A percentile compares a stretch with the other conserved stretches of the same genome.
phyloP scores from a whole-genome alignment of 1,139 yeast genomes.

The Keqinozyma sinolaborantium region DNA sequence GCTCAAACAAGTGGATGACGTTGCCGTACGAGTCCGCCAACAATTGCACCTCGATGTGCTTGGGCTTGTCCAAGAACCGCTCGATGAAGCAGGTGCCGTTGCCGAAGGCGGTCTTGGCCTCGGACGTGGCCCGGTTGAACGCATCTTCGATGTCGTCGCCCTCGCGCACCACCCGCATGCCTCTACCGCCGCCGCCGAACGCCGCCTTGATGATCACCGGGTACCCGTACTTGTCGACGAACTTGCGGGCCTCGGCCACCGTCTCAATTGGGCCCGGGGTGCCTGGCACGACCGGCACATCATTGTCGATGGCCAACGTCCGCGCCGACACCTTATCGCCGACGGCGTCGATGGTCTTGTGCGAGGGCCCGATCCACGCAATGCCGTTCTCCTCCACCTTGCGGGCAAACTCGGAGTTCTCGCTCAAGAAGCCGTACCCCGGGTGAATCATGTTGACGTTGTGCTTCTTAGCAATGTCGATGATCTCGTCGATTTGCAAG shows the following conservation, averaged over 20 bases:
- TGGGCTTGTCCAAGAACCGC: constrained; percentile 91
- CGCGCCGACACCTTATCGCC: constrained; percentile 98
- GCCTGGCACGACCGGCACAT: constrained; percentile 96
- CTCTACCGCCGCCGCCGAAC: constrained; percentile 99
- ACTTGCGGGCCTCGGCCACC: constrained; percentile 71
- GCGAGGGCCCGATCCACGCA: constrained; percentile 95
- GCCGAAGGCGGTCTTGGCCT: constrained; percentile 93
- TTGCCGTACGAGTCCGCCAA: constrained; percentile 94
- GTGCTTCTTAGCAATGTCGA: constrained; percentile 83
- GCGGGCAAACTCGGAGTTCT: constrained; percentile 90
- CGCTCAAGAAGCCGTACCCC: constrained; percentile 95
- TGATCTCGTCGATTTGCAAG: constrained; percentile 92
- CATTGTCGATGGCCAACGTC: constrained; percentile 71
- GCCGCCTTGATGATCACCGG: constrained; percentile 99
- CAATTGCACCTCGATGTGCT: constrained; percentile 96
- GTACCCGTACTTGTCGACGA: constrained; percentile 80
- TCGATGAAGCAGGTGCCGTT: constrained; percentile 98
- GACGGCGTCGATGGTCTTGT: constrained; percentile 87
- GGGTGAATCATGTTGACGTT: constrained; percentile 97
- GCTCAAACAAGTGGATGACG: constrained; percentile 91
- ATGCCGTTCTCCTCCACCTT: constrained; percentile 91
- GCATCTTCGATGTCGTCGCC: constrained; percentile 94
- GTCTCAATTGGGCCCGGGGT: constrained; percentile 93
- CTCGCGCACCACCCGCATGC: constrained; percentile 98
- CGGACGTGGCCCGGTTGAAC: constrained; percentile 88